These are phyloP conservation scores for Acacia acuminata DNA, from an alignment of 306 rosid species.

Conservation along the genomic window DNA sequence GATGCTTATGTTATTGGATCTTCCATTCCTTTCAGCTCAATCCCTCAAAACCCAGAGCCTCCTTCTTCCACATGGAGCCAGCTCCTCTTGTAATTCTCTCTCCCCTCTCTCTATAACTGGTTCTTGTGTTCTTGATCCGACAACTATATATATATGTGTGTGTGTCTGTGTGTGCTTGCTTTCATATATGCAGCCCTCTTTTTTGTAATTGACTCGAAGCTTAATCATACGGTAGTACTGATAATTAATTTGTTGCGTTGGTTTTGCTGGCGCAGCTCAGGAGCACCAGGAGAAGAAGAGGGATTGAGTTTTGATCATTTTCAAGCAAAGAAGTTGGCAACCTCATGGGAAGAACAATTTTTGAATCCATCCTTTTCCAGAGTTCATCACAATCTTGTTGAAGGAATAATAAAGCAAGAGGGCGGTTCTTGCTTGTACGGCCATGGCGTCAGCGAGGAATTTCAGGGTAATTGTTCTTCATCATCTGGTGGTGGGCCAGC, in stretches of 20 bases:
- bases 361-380: conserved; percentile 33
- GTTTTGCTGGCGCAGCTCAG: conserved; percentile 46
- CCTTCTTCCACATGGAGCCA: conserved; percentile 65
- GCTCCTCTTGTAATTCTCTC: conserved; percentile 53
- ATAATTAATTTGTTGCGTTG: not conserved
- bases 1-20: conserved; percentile 49
- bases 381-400: conserved; percentile 28
- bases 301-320: conserved; percentile 46
- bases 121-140: not conserved
- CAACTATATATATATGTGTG: not conserved
- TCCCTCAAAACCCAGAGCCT: conserved; percentile 45
- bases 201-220: not conserved
- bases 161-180: not conserved
- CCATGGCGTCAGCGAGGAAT: conserved; percentile 41
- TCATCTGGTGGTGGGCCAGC: not conserved
- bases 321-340: conserved; percentile 45
- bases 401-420: conserved; percentile 51
- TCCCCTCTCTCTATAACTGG: not conserved
- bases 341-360: conserved; percentile 49
- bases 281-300: conserved; percentile 60
- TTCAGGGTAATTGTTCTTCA: conserved; percentile 28
- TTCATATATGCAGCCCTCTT: not conserved
- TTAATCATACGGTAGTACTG: not conserved
- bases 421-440: conserved; percentile 35
- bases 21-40: conserved; percentile 51